Conservation (phyloP, 2,329 filamentous ascomycete species). For the Alternaria dauci region DNA sequence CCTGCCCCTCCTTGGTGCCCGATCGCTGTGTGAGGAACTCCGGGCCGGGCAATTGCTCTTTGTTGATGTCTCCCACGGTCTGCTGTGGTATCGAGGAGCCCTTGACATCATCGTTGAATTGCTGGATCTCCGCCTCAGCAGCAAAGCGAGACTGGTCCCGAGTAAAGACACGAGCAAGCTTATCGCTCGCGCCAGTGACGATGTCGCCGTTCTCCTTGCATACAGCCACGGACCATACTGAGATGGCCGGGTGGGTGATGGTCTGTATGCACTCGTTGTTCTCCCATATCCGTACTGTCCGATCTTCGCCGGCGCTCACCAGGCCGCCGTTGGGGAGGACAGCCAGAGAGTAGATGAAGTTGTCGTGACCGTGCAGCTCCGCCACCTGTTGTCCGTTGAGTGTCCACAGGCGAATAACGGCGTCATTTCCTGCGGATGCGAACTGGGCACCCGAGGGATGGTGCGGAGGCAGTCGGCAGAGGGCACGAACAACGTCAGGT, state of each 20-base stretch:
- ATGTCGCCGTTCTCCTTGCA: slow-evolving; percentile 87
- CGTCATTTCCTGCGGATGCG: slow-evolving; percentile 93
- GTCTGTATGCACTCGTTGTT: slow-evolving; percentile 86
- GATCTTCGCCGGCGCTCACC: slow-evolving; percentile 90
- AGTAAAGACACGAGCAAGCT: slow-evolving; percentile 84
- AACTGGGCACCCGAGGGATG: slow-evolving; percentile 89
- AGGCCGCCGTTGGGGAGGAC: slow-evolving; percentile 83
- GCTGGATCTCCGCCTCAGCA: slow-evolving; percentile 69
- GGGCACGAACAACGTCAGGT: slow-evolving; percentile 84
- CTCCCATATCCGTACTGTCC: slow-evolving; percentile 91
- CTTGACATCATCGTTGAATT: slow-evolving; percentile 84
- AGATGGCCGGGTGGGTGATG: slow-evolving; percentile 96
- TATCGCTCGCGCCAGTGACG: slow-evolving; percentile 90
- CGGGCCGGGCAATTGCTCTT: slow-evolving; percentile 87
- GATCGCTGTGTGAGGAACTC: slow-evolving; percentile 83
- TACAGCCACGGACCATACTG: slow-evolving; percentile 91
- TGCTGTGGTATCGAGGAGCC: slow-evolving; percentile 88
- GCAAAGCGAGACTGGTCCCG: slow-evolving; percentile 75
- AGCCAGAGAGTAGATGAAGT: slow-evolving; percentile 89
- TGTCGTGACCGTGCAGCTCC: slow-evolving; percentile 87
- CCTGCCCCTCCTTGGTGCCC: slow-evolving; percentile 95
- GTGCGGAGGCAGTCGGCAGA: slow-evolving; percentile 78
- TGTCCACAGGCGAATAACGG: slow-evolving; percentile 86
- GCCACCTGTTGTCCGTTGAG: slow-evolving; percentile 77
- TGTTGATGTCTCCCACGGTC: slow-evolving; percentile 79